A percentile compares a stretch with the other conserved stretches of the same genome.
Conservation (phyloP, 2,329 filamentous ascomycete species). For the Fusarium duplospermum region DNA sequence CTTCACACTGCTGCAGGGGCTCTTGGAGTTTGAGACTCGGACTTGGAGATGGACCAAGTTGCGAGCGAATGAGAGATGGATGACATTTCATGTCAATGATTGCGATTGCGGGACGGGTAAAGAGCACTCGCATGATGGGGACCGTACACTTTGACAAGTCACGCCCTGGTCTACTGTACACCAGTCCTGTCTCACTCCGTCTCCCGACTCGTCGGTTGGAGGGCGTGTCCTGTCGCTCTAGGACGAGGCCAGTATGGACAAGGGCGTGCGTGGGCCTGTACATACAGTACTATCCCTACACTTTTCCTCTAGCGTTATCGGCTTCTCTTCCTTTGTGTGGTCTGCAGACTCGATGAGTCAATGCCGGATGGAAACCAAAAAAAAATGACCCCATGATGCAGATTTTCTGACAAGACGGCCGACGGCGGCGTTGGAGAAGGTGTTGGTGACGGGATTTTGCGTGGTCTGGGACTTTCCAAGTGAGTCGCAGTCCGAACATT, state of each 20-base stretch:
- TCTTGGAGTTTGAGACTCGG: background rate
- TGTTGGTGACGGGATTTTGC: background rate
- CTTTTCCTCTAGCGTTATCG: background rate
- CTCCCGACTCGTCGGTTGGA: background rate
- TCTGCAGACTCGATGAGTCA: slow-evolving; percentile 39
- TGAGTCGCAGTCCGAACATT: background rate
- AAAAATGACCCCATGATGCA: slow-evolving; percentile 38
- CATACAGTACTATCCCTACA: background rate
- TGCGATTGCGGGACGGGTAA: slow-evolving; percentile 18
- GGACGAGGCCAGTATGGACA: slow-evolving; percentile 14
- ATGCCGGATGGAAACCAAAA: slow-evolving; percentile 32
- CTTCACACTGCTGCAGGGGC: slow-evolving; percentile 24
- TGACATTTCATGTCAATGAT: background rate
- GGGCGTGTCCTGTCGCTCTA: slow-evolving; percentile 8
- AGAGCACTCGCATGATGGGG: slow-evolving; percentile 31
- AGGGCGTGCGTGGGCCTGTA: slow-evolving; percentile 5
- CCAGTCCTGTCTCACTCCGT: background rate
- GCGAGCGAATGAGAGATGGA: slow-evolving; percentile 16
- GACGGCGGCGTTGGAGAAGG: slow-evolving; percentile 13
- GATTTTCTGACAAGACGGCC: slow-evolving; percentile 3
- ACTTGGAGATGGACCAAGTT: background rate
- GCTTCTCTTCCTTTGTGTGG: background rate
- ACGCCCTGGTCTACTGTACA: background rate
- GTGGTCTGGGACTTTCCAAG: background rate
- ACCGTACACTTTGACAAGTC: slow-evolving; percentile 15